Conservation (phyloP, 129 eudicot genomes). For the carrot (Daucus carota) region DH1_v3.0 NC_030387.2:24167001-24167500, state of each 20-base stretch:
- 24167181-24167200: slow-evolving; percentile 96
- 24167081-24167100: slow-evolving; percentile 64
- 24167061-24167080: slow-evolving; percentile 36
- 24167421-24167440: not conserved
- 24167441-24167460: not conserved
- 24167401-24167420: not conserved
- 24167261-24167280: slow-evolving; percentile 88
- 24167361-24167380: not conserved
- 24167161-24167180: slow-evolving; percentile 95
- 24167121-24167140: no score
- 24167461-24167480: not conserved
- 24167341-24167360: not conserved
- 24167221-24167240: slow-evolving; percentile 20
- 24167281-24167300: slow-evolving; percentile 96
- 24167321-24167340: not conserved
- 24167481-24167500: slow-evolving; percentile 38
- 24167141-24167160: slow-evolving; percentile 92
- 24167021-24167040: not conserved
- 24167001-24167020: not conserved
- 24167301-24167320: slow-evolving; percentile 48
- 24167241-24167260: slow-evolving; percentile 38
- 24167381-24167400: not conserved
- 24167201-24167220: slow-evolving; percentile 98
- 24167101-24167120: no score
- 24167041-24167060: slow-evolving; percentile 15